Evolutionary conservation across 768 basidiomycete species (phyloP), one percentile per base, ranked within the genome.

Genomic region (Russula emetica): DNA sequence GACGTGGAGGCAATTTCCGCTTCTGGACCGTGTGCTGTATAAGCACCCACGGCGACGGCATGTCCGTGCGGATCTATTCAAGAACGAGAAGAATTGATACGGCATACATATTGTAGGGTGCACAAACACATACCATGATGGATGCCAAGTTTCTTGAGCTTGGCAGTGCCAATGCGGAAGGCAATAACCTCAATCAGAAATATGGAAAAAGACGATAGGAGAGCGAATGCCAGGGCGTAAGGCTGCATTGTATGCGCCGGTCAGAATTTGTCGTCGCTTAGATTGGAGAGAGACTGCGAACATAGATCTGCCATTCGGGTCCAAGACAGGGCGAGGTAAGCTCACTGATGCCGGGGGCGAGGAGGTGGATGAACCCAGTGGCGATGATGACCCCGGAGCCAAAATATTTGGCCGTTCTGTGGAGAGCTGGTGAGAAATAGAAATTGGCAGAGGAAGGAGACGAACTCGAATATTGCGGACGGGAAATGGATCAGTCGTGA

Each of bases 101-200:
- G 13, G 9, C 6, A 34, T 51, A 47, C 26, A 7, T 6, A 18
- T 20, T 4, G 11, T 18, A 44, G 10, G 18, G n/a, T n/a, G n/a
- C n/a, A n/a, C n/a, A 58, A 49, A 22, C 14, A 72, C 80, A 16
- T 67, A 85, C 88, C 85, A 70, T 88, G 84, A 11, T 72, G 72
- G 28, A 88, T 70, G 11, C 92, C 92, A 8, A 92, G 73, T 62
- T 80, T 79, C 20, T 79, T 78, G 8, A 98, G 82, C 71, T 84
- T 88, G 9, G 84, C 77, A 0, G 83, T 87, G 0, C 95, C 96
- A 80, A 88, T 86, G 60, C 95, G 85, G 77, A 94, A 93, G 14
- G 94, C 93, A 54, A 90, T 71, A 18, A 98, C 74, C 74, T 98
- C 94, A 55, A 90, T 75, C 67, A 92, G 79, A 77, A 97, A 98